Percentiles rank a stretch among this genome's conserved stretches.
Conservation (phyloP, 805 yeast genomes). For the Teunomyces tritomae region DNA sequence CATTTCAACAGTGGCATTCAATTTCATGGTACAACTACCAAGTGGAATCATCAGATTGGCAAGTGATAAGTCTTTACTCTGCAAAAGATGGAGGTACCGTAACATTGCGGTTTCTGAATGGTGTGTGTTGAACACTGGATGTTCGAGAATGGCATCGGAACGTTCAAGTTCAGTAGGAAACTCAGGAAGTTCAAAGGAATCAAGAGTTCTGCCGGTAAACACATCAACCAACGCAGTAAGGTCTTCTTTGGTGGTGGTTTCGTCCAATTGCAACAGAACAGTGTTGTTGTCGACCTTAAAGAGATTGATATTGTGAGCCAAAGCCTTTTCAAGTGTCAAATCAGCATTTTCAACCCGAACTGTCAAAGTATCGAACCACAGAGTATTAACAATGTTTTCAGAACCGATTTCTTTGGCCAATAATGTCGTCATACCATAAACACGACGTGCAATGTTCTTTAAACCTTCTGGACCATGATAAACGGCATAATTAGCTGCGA, state of each 20-base stretch:
- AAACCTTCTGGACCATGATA: conserved; percentile 94
- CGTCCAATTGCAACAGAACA: conserved; percentile 86
- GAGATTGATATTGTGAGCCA: conserved; percentile 68
- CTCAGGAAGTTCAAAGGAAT: conserved; percentile 43
- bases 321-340: conserved; percentile 56
- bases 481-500: conserved; percentile 93
- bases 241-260: conserved; percentile 69
- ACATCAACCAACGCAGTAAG: conserved; percentile 53
- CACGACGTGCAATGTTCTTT: conserved; percentile 70
- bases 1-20: conserved; percentile 95
- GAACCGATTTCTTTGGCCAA: conserved; percentile 57
- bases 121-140: conserved; percentile 79
- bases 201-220: conserved; percentile 46
- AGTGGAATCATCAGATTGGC: conserved; percentile 97
- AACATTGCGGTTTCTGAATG: conserved; percentile 95
- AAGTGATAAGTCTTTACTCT: conserved; percentile 82
- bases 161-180: conserved; percentile 51
- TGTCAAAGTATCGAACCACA: conserved; percentile 87
- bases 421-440: conserved; percentile 68
- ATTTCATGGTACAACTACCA: conserved; percentile 98
- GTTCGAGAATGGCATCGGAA: conserved; percentile 58
- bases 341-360: conserved; percentile 55
- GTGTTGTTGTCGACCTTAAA: conserved; percentile 61
- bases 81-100: conserved; percentile 82
- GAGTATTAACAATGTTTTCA: conserved; percentile 44